Evolutionary conservation across 768 basidiomycete genomes (phyloP), one percentile per base, ranked within the genome.

Genomic region (Russula sp.): DNA sequence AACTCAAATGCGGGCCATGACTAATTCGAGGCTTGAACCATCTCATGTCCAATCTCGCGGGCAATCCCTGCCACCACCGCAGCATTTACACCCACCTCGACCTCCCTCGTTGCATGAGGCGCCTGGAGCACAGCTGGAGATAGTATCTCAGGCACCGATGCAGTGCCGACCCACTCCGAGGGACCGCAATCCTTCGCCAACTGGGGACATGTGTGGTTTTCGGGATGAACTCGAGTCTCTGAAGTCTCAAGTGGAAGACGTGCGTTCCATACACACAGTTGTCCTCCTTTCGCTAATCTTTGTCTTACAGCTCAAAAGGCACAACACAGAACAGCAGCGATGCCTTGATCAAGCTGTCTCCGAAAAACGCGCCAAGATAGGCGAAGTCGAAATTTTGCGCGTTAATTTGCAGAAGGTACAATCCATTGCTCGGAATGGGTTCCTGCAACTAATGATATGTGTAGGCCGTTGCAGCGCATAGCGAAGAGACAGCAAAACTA

Each of bases 361-460:
- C 27, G 67, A 68, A 59, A 68, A 68, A 40, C 65, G 62, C 13
- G 40, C 59, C 4, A 68, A 67, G 48, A 67, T 61, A 4, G 67
- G 67, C 22, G 67, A 68, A 49, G 62, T 66, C 18, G 67, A 59
- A 42, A 63, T 68, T 20, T 44, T 68, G 34, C 67, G 67, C 4
- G 48, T 59, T 16, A 63, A 57, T 50, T 42, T 66, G 22, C 55
- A 68, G 9, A 68, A 63, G 65, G 67, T 68, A 45, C 6, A 3
- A 8, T 11, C 4, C 42, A 18, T 42, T n/a, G 16, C 2, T 42
- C 39, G 5, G 39, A 4, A 4, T 45, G 32, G 37, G 39, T 27
- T 18, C 8, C 4, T 32, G 32, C 10, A 11, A 39, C 57, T 50
- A 18, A 59, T 9, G 35, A 7, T 20, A 45, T 35, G n/a, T 16